Conservation (phyloP, 2,329 filamentous ascomycete genomes). For the Fusarium protoensiforme region DNA sequence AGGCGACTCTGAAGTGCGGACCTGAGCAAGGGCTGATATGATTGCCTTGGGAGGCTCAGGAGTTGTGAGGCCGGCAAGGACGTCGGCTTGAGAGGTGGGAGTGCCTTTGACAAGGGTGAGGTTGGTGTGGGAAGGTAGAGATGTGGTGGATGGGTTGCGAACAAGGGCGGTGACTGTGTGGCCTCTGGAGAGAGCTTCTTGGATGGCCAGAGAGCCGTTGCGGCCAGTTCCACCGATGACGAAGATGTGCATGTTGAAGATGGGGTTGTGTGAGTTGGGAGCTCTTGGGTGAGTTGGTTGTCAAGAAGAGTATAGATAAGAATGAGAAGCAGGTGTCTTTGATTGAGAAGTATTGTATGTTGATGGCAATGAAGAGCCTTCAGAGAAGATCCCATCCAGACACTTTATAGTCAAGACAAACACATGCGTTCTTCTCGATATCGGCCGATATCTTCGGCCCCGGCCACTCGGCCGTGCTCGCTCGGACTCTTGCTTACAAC, state of each 20-base stretch:
- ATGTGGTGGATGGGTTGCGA: conserved; percentile 3
- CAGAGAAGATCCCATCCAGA: not conserved
- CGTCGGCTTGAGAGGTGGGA: conserved; percentile 19
- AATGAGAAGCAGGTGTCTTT: not conserved
- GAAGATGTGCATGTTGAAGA: conserved; percentile 25
- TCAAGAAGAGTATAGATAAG: not conserved
- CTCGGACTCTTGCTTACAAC: not conserved
- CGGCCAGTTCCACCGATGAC: conserved; percentile 30
- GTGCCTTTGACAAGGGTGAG: conserved; percentile 17
- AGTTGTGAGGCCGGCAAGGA: not conserved
- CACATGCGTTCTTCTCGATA: rapidly evolving
- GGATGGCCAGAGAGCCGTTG: conserved; percentile 19
- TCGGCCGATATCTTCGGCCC: conserved; percentile 10
- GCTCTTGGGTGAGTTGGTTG: not conserved
- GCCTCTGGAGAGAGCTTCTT: conserved; percentile 13
- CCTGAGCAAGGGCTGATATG: conserved; percentile 16
- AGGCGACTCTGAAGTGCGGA: conserved; percentile 12
- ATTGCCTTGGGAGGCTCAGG: not conserved
- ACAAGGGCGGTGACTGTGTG: conserved; percentile 24
- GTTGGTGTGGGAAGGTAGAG: not conserved
- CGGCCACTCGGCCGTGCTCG: not conserved
- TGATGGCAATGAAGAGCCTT: not conserved
- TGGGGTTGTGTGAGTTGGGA: not conserved
- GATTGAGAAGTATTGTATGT: not conserved
- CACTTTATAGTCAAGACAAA: conserved; percentile 14